Conservation (phyloP, 495 filamentous ascomycete species). For the Darksidea phi region DNA sequence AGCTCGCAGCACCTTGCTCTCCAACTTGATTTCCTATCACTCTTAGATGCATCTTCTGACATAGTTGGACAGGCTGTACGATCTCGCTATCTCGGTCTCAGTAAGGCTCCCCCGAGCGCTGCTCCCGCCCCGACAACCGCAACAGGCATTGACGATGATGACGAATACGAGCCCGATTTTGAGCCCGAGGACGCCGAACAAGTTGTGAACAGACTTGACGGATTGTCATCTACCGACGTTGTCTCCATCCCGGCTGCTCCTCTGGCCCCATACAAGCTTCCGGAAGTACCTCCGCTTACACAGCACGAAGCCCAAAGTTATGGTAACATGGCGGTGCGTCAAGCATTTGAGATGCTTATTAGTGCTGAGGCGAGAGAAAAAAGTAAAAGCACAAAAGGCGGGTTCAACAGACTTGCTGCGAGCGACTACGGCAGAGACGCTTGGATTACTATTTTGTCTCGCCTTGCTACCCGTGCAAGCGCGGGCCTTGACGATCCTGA, state of each 20-base stretch:
- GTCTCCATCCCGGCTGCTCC: conserved; percentile 53
- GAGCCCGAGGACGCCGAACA: conserved; percentile 72
- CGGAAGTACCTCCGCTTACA: conserved; percentile 70
- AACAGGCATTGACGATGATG: conserved; percentile 69
- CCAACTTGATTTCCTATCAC: neutral
- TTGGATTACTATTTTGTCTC: conserved; percentile 83
- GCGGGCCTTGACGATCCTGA: conserved; percentile 60
- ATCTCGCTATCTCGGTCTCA: conserved; percentile 49
- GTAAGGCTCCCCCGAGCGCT: conserved; percentile 36
- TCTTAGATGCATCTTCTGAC: too few species aligned
- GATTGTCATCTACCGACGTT: conserved; percentile 53
- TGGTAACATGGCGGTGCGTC: conserved; percentile 65
- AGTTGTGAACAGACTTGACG: conserved; percentile 68
- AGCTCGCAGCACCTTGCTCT: too few species aligned
- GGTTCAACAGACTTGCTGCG: conserved; percentile 80
- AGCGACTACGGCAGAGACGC: conserved; percentile 84
- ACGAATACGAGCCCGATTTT: conserved; percentile 86
- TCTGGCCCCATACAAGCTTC: conserved; percentile 70
- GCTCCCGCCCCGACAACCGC: conserved; percentile 52
- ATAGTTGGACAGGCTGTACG: conserved; percentile 43
- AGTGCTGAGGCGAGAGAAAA: conserved; percentile 64
- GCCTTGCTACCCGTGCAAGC: conserved; percentile 78
- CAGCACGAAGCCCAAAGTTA: conserved; percentile 65
- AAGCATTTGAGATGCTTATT: conserved; percentile 75
- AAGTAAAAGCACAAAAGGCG: conserved; percentile 49